Evolutionary conservation across 345 rosid species (phyloP), one percentile per base, ranked within the genome.

Genomic region (Brassica nigra): DNA sequence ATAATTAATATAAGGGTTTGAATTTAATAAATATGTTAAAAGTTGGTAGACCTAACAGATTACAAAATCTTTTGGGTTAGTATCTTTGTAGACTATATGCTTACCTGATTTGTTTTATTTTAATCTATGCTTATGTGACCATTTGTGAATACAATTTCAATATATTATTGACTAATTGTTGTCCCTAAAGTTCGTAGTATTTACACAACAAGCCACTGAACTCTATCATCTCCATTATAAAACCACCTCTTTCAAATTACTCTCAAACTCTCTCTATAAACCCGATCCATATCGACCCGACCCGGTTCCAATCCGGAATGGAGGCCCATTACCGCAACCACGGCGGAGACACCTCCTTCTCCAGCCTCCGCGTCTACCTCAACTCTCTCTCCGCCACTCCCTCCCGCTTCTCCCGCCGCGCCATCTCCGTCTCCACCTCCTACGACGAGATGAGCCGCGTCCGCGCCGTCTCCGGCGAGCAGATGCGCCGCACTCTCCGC

Each of bases 381-480:
- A 77, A 66, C 5, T 90, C 98, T 10, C 88, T 95, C 54, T 66
- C 88, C 27, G 87, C 85, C 27, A 90, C 90, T 29, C 97, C 93
- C 0, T 10, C 77, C 31, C 97, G 97, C 1, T 81, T 94, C 3
- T 86, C 89, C 44, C 82, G 86, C 18, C 97, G 98, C 0, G 97
- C 95, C 20, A 52, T 59, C 68, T 86, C 98, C 18, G 91, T 90
- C 42, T 88, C 98, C 61, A 87, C 97, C 29, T 87, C 95, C 0
- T 73, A 54, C 70, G 95, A 94, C 33, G 98, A 94, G 80, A 87
- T 87, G 92, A 89, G 88, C 83, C 87, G 86, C 62, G 83, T 86
- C 62, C 81, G 86, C 12, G 80, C 90, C 76, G 84, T 85, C 52
- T 92, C 96, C 58, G 97, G 94, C 34, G 78, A 90, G 1, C 85